phyloP scores from a whole-genome alignment of 164 flowering plant genomes.

The Macadamia integrifolia region DNA sequence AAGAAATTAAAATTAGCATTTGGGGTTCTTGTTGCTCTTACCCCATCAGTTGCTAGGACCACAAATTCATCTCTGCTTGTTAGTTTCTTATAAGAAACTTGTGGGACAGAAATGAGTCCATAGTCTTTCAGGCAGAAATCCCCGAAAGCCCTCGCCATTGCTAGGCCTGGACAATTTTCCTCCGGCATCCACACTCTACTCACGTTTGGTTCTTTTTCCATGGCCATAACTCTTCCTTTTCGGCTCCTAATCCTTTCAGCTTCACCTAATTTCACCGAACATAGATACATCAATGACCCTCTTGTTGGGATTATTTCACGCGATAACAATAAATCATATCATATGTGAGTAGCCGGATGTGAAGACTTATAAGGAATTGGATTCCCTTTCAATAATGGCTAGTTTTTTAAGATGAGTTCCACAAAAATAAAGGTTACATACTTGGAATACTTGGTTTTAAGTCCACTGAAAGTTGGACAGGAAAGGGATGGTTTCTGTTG shows the following conservation, averaged over 20 bases:
- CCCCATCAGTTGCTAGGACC: conserved; percentile 95
- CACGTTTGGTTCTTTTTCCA: conserved; percentile 59
- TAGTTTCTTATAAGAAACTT: conserved; percentile 50
- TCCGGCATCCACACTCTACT: conserved; percentile 82
- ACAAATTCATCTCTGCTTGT: conserved; percentile 64
- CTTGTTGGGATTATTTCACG: too few species aligned
- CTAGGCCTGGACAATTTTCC: conserved; percentile 70
- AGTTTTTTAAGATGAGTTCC: too few species aligned
- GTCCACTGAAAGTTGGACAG: conserved; percentile 77
- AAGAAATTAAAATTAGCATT: not conserved
- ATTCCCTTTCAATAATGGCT: too few species aligned
- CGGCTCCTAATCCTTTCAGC: conserved; percentile 55
- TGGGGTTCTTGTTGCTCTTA: conserved; percentile 24
- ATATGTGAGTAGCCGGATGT: too few species aligned
- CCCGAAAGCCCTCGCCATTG: conserved; percentile 90
- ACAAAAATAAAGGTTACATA: conserved; percentile 15
- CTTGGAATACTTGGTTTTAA: conserved; percentile 68
- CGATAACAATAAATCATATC: too few species aligned
- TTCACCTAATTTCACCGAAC: conserved; percentile 37
- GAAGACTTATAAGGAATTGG: too few species aligned
- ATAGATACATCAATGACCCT: not conserved
- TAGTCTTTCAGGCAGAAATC: conserved; percentile 83
- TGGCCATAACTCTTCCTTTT: conserved; percentile 64
- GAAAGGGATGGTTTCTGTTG: conserved; percentile 34
- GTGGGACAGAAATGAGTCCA: conserved; percentile 68